Evolutionary conservation across 306 rosid species (phyloP).

Genomic region (Quercus suber): DNA sequence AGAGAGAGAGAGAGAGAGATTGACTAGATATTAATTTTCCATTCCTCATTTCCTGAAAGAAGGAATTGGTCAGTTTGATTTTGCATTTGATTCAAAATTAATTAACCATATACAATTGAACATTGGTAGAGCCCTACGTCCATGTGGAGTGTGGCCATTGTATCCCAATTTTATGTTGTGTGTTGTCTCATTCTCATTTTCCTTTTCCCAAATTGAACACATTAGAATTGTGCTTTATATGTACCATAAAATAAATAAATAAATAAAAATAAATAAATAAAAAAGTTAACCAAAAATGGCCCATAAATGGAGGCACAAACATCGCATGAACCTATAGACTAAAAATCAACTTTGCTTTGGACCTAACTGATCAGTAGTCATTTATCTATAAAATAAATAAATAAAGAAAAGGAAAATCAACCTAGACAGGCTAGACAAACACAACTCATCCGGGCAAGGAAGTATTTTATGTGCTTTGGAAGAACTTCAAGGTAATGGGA

Average conservation of each 20-base stretch:
- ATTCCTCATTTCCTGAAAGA: neutral
- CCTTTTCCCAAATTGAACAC: neutral
- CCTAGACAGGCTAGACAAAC: no score
- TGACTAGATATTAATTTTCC: neutral
- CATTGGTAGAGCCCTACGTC: neutral
- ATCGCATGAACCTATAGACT: no score
- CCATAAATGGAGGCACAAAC: neutral
- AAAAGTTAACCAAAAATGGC: neutral
- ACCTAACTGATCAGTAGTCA: no score
- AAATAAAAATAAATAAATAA: neutral
- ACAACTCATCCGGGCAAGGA: no score
- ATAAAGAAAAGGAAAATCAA: no score
- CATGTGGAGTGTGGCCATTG: neutral
- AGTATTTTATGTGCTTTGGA: neutral
- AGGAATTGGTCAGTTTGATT: neutral
- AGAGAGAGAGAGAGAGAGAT: no score
- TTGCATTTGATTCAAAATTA: neutral
- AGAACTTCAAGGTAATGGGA: neutral
- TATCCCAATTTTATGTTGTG: neutral
- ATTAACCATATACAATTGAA: no score
- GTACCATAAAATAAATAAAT: neutral
- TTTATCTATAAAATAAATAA: no score
- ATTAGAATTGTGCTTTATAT: neutral
- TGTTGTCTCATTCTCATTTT: neutral
- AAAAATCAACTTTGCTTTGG: no score